A percentile compares a stretch with the other conserved stretches of the same genome.
Conservation (phyloP, 2,329 filamentous ascomycete species). For the Claviceps digitariae region DNA sequence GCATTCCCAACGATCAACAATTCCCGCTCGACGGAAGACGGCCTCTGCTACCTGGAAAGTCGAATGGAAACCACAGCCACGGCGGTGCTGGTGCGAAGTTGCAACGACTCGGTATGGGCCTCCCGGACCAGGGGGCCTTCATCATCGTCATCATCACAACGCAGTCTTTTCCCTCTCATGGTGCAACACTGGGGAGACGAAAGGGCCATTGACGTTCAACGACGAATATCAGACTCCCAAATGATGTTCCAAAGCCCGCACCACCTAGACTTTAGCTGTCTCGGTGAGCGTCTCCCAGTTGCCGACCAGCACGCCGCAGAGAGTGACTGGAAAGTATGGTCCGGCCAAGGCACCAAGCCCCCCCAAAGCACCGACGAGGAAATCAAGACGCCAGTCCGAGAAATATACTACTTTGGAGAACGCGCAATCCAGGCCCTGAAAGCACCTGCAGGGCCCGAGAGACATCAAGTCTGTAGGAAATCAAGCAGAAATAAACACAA, state of each 20-base stretch:
- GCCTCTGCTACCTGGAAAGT: conserved; percentile 29
- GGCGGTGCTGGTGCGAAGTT: conserved; percentile 36
- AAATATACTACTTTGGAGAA: conserved; percentile 6
- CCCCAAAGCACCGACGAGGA: neutral
- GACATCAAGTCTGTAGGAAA: neutral
- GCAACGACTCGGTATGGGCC: conserved; percentile 37
- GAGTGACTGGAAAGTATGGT: conserved; percentile 1
- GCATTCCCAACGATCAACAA: conserved; percentile 30
- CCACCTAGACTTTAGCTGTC: neutral
- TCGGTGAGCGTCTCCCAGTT: neutral
- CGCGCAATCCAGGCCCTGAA: conserved; percentile 3
- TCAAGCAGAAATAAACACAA: neutral
- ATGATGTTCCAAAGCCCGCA: neutral
- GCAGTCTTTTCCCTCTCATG: conserved; percentile 30
- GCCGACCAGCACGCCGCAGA: neutral
- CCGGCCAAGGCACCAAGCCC: neutral
- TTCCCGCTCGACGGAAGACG: conserved; percentile 11
- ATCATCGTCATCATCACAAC: conserved; percentile 10
- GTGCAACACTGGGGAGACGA: conserved; percentile 34
- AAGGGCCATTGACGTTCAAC: conserved; percentile 20
- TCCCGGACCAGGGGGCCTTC: conserved; percentile 20
- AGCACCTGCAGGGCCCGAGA: neutral
- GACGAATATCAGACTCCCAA: conserved; percentile 7
- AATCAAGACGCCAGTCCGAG: conserved; percentile 1
- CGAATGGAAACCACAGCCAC: conserved; percentile 37